Conservation (phyloP, 2,329 filamentous ascomycete species). For the Cladophialophora chaetospira region DNA sequence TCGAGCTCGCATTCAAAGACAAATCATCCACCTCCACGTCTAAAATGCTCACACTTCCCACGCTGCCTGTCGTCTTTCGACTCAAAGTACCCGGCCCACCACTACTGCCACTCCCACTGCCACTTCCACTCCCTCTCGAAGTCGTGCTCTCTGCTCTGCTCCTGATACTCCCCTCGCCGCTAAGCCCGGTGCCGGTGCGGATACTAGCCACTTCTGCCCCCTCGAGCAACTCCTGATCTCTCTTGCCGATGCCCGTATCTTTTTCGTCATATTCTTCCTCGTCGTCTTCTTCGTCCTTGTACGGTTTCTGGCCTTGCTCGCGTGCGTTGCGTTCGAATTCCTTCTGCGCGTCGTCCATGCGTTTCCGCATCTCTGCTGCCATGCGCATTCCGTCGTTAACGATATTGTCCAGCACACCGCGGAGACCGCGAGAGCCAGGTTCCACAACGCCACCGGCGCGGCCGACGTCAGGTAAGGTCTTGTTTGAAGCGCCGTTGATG, state of each 20-base stretch:
- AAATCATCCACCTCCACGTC: conserved; percentile 24
- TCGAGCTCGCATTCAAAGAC: conserved; percentile 7
- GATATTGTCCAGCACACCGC: conserved; percentile 94
- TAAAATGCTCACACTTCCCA: conserved; percentile 20
- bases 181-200: conserved; percentile 34
- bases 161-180: conserved; percentile 10
- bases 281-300: conserved; percentile 55
- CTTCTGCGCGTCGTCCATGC: conserved; percentile 93
- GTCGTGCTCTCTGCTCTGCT: conserved; percentile 23
- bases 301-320: conserved; percentile 55
- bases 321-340: conserved; percentile 83
- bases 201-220: conserved; percentile 68
- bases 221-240: conserved; percentile 69
- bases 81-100: conserved; percentile 4
- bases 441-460: conserved; percentile 62
- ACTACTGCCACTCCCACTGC: conserved; percentile 2
- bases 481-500: conserved; percentile 42
- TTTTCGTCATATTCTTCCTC: conserved; percentile 50
- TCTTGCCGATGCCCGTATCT: conserved; percentile 39
- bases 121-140: conserved; percentile 1
- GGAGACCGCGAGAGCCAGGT: conserved; percentile 72
- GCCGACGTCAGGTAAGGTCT: conserved; percentile 35
- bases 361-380: conserved; percentile 82
- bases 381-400: conserved; percentile 97
- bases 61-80: conserved; percentile 11